Conservation (phyloP, 1,284 basidiomycete species). For the Sparassis latifolia region DNA sequence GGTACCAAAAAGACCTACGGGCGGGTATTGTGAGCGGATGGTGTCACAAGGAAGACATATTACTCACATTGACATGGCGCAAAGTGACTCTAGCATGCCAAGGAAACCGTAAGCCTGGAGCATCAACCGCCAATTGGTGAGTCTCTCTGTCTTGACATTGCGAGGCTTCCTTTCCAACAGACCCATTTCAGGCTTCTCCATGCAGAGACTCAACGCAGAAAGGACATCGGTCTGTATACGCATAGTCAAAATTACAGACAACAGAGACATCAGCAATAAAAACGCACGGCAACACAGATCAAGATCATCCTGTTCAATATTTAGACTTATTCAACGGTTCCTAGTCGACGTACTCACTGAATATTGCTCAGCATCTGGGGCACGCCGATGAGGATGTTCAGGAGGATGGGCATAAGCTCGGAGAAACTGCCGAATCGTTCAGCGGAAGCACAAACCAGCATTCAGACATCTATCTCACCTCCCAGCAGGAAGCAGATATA, state of each 20-base stretch:
- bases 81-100: conserved; percentile 49
- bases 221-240: conserved; percentile 39
- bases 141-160: conserved; percentile 46
- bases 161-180: conserved; percentile 57
- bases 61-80: conserved; percentile 41
- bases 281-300: conserved; percentile 41
- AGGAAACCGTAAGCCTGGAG: conserved; percentile 61
- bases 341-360: conserved; percentile 28
- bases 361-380: conserved; percentile 46
- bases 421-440: conserved; percentile 36
- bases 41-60: conserved; percentile 4
- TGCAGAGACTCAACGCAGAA: conserved; percentile 41
- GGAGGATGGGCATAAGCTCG: conserved; percentile 60
- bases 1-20: conserved; percentile 43
- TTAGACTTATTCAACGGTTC: background rate
- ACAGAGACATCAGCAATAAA: background rate
- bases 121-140: conserved; percentile 41
- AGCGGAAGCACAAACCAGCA: background rate
- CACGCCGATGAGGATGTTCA: conserved; percentile 39
- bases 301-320: conserved; percentile 37
- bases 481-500: conserved; percentile 43
- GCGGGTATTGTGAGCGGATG: no score
- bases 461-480: conserved; percentile 16
- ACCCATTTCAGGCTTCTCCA: conserved; percentile 43
- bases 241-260: background rate